These are phyloP conservation scores for Tetradesmus obliquus DNA, from an alignment of 139 green algal genomes.

Conservation along the genomic window DNA sequence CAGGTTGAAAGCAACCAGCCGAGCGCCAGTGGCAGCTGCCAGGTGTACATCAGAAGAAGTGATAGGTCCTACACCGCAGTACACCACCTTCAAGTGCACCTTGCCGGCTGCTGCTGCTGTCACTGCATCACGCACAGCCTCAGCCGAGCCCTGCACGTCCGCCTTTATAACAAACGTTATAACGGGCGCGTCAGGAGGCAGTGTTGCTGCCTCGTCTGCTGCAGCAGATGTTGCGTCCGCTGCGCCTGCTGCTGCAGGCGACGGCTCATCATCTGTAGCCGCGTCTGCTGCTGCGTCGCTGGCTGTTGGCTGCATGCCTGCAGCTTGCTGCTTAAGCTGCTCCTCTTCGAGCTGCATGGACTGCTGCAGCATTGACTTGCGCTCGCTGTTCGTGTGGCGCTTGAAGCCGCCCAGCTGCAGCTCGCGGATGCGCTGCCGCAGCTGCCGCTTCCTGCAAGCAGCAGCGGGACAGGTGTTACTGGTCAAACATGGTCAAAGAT, in stretches of 20 bases:
- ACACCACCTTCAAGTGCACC: conserved; percentile 60
- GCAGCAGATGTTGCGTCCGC: not conserved
- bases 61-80: conserved; percentile 81
- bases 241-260: not conserved
- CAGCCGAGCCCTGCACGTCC: conserved; percentile 82
- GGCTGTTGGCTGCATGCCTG: not conserved
- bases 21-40: conserved; percentile 71
- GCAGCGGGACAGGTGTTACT: not conserved
- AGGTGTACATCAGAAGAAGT: conserved; percentile 76
- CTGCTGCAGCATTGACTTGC: not conserved
- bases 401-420: conserved; percentile 16
- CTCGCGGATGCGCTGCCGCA: conserved; percentile 21
- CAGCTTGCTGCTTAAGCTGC: conserved; percentile 12
- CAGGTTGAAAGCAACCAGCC: conserved; percentile 86
- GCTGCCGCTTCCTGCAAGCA: conserved; percentile 28
- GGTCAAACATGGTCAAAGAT: too few species aligned
- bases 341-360: conserved; percentile 15
- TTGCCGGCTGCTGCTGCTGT: not conserved
- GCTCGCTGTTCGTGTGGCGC: not conserved
- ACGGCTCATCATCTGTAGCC: not conserved
- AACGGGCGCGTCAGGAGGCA: conserved; percentile 21
- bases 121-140: conserved; percentile 70
- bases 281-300: not conserved
- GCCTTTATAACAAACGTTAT: conserved; percentile 84
- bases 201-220: conserved; percentile 1